Evolutionary conservation across 2,329 filamentous ascomycete genomes (phyloP), one percentile per base, ranked within the genome.

Genomic region (Neopestalotiopsis rosae): DNA sequence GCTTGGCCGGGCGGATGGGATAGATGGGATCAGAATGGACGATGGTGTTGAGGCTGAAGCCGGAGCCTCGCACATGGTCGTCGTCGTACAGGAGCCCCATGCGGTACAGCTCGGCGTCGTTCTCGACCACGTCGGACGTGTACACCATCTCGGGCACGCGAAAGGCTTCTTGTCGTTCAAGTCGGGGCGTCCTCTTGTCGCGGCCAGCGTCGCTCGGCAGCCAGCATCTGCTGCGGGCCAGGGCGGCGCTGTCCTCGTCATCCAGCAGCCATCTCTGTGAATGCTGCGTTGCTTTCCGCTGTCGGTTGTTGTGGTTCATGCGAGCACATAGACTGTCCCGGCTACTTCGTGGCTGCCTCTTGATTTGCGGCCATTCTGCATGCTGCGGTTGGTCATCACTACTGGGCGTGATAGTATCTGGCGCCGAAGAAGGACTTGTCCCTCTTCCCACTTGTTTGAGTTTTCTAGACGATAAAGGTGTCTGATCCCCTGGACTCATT

Each of bases 161-260:
- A 57, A 78, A 78, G 17, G 76, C 76, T 52, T 75, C 76, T 61
- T 78, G 73, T 10, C 76, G 76, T 59, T 74, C 62, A 17, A 78
- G 73, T 20, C 71, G 68, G 5, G 76, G 76, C 52, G 68, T 74
- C 59, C 66, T 61, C 52, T 69, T 74, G 56, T 67, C 58, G 20
- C 30, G 68, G n/a, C 57, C 66, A 17, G 28, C 65, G 52, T 75
- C 72, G 61, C 72, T 69, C 4, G 76, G 74, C n/a, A 77, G 45
- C 4, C 65, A 14, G 45, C 74, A 45, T 14, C 62, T 71, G 14
- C 67, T 68, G 28, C 61, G 62, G n/a, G 67, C 61, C 45, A 65
- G 52, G 10, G 14, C 42, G 67, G 30, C 58, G 61, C 67, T 61
- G 45, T 65, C 62, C n/a, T 65, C 67, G 40, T 32, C 24, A n/a